Evolutionary conservation across 176 grass and related monocot genomes (phyloP), one percentile per base, ranked within the genome.

Genomic region (Oryza rufipogon): DNA sequence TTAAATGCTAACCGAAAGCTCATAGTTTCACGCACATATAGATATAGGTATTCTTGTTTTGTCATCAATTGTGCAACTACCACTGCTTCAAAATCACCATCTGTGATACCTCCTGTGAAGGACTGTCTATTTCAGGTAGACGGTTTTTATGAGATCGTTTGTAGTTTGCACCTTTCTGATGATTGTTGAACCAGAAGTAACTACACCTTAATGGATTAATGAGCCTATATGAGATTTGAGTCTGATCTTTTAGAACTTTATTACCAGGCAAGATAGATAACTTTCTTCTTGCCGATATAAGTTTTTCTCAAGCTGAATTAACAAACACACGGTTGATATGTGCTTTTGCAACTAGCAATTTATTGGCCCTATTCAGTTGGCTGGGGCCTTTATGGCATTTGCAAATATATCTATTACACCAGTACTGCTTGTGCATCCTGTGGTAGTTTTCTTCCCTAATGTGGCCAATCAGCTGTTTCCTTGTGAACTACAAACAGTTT

Each of bases 401-500:
- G 22, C 30, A 51, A 11, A 71, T 86, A 9, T 64, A 54, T 17
- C 49, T 73, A 26, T 65, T 72, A 25, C 9, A 25, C 68, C 34
- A 5, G 38, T 8, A 26, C n/a, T 33, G 52, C 44, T 28, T 66
- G 48, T 15, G 20, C 15, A 64, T 56, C 22, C 16, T 68, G 11
- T 54, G 10, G 46, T 75, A 68, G 17, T 56, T 41, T 52, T 41
- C 25, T 71, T 60, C 16, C 15, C 11, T 72, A 78, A 64, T 73
- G 47, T 58, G 14, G 36, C 14, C 33, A 44, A 1, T 70, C 45
- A 61, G 22, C 52, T 49, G 3, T 9, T 46, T 72, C 2, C 67
- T 63, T 78, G 69, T 63, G 84, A 67, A 66, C 28, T 17, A 33
- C 49, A 36, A 26, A 34, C 3, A 1, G 30, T 64, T 86, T 68